Base-by-base conservation (phyloP, 352 stramenopile genomes). In the Pythium oligandrum region DNA sequence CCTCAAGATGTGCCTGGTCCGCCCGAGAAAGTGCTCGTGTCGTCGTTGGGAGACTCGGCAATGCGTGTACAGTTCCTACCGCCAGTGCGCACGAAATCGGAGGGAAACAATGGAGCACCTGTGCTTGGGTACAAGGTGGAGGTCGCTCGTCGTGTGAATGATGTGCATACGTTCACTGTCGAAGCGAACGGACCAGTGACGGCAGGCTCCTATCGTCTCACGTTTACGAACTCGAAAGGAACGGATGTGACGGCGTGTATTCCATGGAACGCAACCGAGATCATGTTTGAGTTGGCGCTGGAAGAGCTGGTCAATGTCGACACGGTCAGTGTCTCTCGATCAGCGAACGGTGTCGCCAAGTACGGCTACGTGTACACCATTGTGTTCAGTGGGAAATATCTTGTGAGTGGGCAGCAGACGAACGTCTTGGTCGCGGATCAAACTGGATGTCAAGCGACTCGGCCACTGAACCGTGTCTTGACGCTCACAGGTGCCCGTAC, bases 91-190 rank as follows among this genome's bases (percentile, higher is more conserved):
- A 68, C 68, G 48, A 91, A 83, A 47, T 73, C 75, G 39, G 80
- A 90, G 53, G 76, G 75, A 35, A 73, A 79, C 57, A 86, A 87
- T 53, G 78, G 78, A 17, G 76, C 78, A 1, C 80, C 80, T 1
- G 77, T 93, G 42, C 58, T 93, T 8, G 80, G 80, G 0, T 93
- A 93, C 64, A 86, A 83, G 44, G 74, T 93, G 50, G 80, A 93
- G 40, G 58, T 93, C 36, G 80, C 83, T 4, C 65, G 59, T n/a
- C 77, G 76, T 40, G 68, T 93, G 37, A 59, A 88, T 44, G 71
- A 83, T 9, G 83, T 90, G 48, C 78, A 93, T 39, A 87, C 64
- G 10, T 86, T 93, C 63, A 70, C 73, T 5, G 75, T 90, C 39
- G 58, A 67, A 32, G 71, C 76, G 6, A 78, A 73, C 42, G 80